phyloP scores from a whole-genome alignment of 495 filamentous ascomycete species.

The Choiromyces venosus region DNA sequence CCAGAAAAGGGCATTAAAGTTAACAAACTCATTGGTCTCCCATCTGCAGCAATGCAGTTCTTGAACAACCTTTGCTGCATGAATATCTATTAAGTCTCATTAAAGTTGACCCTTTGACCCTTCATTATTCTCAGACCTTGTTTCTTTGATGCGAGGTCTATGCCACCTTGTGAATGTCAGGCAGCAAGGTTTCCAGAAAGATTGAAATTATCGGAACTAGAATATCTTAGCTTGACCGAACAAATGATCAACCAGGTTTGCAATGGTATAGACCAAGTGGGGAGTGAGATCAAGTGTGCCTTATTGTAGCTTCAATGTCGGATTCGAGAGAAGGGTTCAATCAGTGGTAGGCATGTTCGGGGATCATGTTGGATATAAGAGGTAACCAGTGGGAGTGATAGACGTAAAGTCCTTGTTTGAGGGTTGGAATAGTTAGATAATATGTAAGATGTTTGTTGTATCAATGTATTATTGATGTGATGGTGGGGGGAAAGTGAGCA shows the following conservation, averaged over 20 bases:
- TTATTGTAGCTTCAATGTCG: constrained; percentile 81
- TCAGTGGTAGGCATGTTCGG: constrained; percentile 63
- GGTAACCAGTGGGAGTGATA: too few species aligned
- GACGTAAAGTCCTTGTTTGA: too few species aligned
- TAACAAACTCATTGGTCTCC: constrained; percentile 64
- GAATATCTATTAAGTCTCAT: constrained; percentile 80
- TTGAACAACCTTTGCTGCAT: constrained; percentile 76
- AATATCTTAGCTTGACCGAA: constrained; percentile 13
- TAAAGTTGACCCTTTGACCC: constrained; percentile 69
- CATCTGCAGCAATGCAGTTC: constrained; percentile 85
- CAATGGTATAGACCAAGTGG: too few species aligned
- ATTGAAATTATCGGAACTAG: too few species aligned
- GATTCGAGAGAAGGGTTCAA: constrained; percentile 65
- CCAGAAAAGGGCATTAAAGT: background rate
- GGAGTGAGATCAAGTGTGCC: constrained; percentile 10
- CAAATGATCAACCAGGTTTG: too few species aligned
- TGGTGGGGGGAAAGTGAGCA: too few species aligned
- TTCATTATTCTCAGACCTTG: too few species aligned
- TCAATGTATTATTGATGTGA: too few species aligned
- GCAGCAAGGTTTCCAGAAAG: constrained; percentile 72
- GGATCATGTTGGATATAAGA: too few species aligned
- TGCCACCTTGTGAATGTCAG: constrained; percentile 67
- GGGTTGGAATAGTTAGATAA: too few species aligned
- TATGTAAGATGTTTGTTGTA: too few species aligned
- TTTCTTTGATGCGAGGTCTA: constrained; percentile 70